A percentile compares a stretch with the other conserved stretches of the same genome.
Conservation (phyloP, 305 asterid species). For the Fraxinus sp. region DNA sequence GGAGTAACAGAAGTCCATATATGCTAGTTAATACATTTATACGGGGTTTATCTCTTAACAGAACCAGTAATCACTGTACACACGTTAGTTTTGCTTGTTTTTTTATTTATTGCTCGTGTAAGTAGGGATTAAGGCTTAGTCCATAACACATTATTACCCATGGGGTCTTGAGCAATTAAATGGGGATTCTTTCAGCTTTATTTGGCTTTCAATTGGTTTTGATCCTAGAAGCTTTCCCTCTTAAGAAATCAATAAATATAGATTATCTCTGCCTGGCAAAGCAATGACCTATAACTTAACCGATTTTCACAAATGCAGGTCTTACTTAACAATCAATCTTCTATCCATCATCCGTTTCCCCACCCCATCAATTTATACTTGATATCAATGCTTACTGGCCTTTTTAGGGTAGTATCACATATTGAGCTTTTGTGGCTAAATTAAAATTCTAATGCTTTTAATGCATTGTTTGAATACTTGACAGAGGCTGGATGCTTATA, state of each 20-base stretch:
- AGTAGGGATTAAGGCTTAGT: background rate
- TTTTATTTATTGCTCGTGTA: background rate
- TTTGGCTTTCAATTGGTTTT: slow-evolving; percentile 1
- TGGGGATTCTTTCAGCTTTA: background rate
- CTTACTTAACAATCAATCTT: background rate
- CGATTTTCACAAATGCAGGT: background rate
- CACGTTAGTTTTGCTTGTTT: background rate
- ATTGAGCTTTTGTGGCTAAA: background rate
- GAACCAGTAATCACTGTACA: background rate
- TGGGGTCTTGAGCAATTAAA: background rate
- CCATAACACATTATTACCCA: background rate
- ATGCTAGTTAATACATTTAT: background rate
- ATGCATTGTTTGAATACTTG: slow-evolving; percentile 8
- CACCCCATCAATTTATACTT: background rate
- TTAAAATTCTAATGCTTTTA: background rate
- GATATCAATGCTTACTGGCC: background rate
- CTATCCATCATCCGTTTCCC: background rate
- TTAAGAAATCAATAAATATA: background rate
- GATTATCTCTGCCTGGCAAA: background rate
- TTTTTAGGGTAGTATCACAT: background rate
- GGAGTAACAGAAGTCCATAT: background rate
- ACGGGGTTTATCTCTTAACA: background rate
- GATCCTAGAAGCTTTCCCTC: background rate
- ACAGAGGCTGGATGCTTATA: background rate
- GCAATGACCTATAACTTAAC: background rate